phyloP scores from a whole-genome alignment of 2,329 filamentous ascomycete species.

The Trichoderma citrinoviride region DNA sequence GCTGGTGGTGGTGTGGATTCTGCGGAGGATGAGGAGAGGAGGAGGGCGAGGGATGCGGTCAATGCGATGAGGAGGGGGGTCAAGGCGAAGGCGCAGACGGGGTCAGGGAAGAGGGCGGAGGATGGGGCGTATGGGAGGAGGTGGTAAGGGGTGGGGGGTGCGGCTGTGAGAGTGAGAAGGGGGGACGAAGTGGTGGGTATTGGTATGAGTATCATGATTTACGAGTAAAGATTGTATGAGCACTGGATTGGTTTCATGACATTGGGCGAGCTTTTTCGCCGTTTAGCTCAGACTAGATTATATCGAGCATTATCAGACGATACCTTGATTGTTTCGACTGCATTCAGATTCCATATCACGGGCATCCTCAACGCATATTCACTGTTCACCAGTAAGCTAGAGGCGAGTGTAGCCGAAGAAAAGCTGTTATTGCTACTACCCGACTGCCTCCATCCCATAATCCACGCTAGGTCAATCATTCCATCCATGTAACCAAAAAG shows the following conservation, averaged over 20 bases:
- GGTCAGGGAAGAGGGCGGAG: slow-evolving; percentile 35
- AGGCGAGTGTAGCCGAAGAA: background rate
- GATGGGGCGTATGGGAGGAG: slow-evolving; percentile 42
- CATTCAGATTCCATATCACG: background rate
- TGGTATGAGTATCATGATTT: background rate
- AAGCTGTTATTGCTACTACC: background rate
- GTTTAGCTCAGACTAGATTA: background rate
- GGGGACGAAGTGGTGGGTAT: background rate
- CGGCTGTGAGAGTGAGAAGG: background rate
- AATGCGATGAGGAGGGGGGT: slow-evolving; percentile 27
- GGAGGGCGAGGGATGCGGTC: slow-evolving; percentile 28
- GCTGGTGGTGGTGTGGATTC: background rate
- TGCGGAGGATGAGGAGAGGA: slow-evolving; percentile 22
- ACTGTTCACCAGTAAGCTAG: background rate
- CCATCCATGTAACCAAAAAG: slow-evolving; percentile 9
- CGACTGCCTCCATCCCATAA: background rate
- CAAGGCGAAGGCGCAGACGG: slow-evolving; percentile 28
- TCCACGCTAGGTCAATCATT: background rate
- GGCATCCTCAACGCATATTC: background rate
- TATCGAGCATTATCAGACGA: background rate
- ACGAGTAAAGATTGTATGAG: background rate
- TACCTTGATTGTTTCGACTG: background rate
- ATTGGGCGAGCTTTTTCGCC: background rate
- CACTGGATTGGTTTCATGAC: background rate
- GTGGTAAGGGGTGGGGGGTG: slow-evolving; percentile 35